These are phyloP conservation scores for Penicillium antarcticum DNA, from an alignment of 495 filamentous ascomycete species.

Conservation along the genomic window DNA sequence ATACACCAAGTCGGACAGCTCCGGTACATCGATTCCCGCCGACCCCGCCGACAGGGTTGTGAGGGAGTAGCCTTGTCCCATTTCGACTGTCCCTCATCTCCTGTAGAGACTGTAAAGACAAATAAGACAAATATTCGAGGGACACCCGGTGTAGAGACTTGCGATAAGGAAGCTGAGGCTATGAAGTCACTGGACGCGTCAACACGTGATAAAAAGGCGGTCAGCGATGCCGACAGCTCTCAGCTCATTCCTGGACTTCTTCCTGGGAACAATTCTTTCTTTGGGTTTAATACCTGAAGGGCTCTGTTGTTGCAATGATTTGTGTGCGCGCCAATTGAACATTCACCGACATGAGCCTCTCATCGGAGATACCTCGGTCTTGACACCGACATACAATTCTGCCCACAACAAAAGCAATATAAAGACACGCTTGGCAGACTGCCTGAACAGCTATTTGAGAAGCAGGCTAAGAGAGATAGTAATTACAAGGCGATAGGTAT, in stretches of 20 bases:
- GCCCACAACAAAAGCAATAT: not conserved
- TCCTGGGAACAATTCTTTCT: not conserved
- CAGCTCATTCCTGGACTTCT: not conserved
- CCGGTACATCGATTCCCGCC: constrained; percentile 89
- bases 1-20: constrained; percentile 83
- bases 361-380: constrained; percentile 1
- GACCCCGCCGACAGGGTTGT: constrained; percentile 85
- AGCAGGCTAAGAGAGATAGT: not conserved
- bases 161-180: constrained; percentile 1
- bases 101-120: constrained; percentile 10
- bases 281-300: not conserved
- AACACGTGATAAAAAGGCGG: constrained; percentile 27
- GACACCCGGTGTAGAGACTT: not conserved
- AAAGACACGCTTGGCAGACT: not conserved
- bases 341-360: not conserved
- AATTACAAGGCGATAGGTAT: not conserved
- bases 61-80: constrained; percentile 97
- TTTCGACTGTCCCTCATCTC: constrained; percentile 47
- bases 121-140: not conserved
- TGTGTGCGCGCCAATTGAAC: not conserved
- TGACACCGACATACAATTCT: not conserved
- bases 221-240: constrained; percentile 9
- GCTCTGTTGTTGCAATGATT: not conserved
- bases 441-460: no score
- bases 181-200: constrained; percentile 24